These are phyloP conservation scores for Nicotiana obtusifolia DNA, from an alignment of 257 asterid genomes.

Conservation along the genomic window DNA sequence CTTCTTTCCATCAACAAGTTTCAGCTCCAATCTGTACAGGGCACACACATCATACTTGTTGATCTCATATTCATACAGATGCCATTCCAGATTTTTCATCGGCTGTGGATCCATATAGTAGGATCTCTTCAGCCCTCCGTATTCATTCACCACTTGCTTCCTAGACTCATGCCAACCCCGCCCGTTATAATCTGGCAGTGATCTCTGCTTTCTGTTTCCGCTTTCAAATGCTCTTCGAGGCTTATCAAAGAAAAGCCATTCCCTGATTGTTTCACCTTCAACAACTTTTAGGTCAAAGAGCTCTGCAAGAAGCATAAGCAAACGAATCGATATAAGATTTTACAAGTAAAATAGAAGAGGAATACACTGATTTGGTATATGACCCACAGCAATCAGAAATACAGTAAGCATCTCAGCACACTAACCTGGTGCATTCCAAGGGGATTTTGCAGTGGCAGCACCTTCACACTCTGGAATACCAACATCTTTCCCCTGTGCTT, in stretches of 20 bases:
- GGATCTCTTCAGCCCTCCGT: conserved; percentile 89
- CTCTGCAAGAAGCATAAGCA: conserved; percentile 40
- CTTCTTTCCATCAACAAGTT: conserved; percentile 60
- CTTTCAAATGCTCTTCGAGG: conserved; percentile 98
- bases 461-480: conserved; percentile 97
- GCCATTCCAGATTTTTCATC: conserved; percentile 78
- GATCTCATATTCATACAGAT: conserved; percentile 80
- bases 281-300: conserved; percentile 68
- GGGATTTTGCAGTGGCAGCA: conserved; percentile 97
- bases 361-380: neutral
- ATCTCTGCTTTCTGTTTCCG: conserved; percentile 92
- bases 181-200: conserved; percentile 89
- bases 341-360: conserved; percentile 5
- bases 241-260: conserved; percentile 97
- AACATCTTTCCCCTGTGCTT: conserved; percentile 75
- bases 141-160: conserved; percentile 80
- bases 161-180: conserved; percentile 99
- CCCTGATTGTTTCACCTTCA: conserved; percentile 86
- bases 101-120: conserved; percentile 99
- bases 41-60: conserved; percentile 60
- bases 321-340: neutral
- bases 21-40: conserved; percentile 77
- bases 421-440: conserved; percentile 97
- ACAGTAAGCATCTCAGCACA: neutral
- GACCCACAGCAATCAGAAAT: neutral